Base-by-base conservation (phyloP, 768 basidiomycete species). In the Serendipita vermifera region DNA sequence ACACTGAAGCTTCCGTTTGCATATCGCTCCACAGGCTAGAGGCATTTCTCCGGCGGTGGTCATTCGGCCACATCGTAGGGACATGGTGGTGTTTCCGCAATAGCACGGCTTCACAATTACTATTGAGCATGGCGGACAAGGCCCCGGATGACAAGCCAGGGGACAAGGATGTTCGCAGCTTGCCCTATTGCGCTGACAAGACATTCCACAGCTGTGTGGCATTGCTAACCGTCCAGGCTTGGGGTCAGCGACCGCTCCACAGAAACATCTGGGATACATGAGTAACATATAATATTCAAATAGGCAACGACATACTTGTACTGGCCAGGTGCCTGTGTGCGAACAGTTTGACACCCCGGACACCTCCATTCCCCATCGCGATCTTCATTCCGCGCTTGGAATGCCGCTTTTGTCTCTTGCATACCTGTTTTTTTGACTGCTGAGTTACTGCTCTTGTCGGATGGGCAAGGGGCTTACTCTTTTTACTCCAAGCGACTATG, bases 41-140 rank as follows among this genome's bases (percentile, higher is more conserved):
- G 62, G 9, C 17, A 35, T 51, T 60, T 29, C 59, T 39, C 56
- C 62, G 39, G 29, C 58, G 63, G 26, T 3, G 63, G 69, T 63
- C 39, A 73, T 54, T 58, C 71, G 67, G 3, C 80, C 78, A 66
- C 85, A 85, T 3, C 79, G 72, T 59, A 82, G 75, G 0, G 78
- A 73, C 43, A 85, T 70, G 1, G 71, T 67, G 32, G 78, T 74
- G 58, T 79, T 76, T 43, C 77, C 77, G 60, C 92, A 97, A 53
- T 87, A 82, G 65, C 96, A 99, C 1, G 75, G 71, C n/a, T 81
- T 69, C 38, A 79, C 76, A 0, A 85, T 79, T 3, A 85, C 87
- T 9, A 94, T 77, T 59, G 81, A 78, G 64, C 96, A 99, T 0
- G 91, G 91, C 0, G 93, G 93, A 69, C 96, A 99, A 0, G 94